Base-by-base conservation (phyloP, 129 eudicot genomes). In the Helichrysum umbraculigerum region DNA sequence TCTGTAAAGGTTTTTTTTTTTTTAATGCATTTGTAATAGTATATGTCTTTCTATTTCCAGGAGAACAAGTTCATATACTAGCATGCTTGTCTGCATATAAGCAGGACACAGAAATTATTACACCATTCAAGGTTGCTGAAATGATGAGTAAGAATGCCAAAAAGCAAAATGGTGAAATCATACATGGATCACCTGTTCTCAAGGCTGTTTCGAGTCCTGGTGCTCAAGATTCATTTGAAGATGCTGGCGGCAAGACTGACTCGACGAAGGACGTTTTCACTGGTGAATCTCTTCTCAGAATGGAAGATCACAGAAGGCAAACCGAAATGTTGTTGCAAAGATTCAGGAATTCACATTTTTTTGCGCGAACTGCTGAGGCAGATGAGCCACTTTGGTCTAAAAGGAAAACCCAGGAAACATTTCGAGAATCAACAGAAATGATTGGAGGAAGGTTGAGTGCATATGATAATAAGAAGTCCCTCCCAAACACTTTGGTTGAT, bases 51-150 rank as follows among this genome's bases (percentile, higher is more conserved):
- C 66, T 60, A 62, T 80, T 70, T 63, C 35, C 76, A 94, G 98
- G 98, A 72, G 98, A 94, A 81, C 97, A 94, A 72, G 88, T 91
- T 74, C 91, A 85, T 79, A 79, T 94, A 44, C 78, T 94, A 60
- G 98, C 88, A 77, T 91, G 97, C 80, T 76, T 94, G 70, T 94
- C 97, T 52, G 90, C 96, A 22, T 87, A 61, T 76, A 91, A 91
- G 75, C 93, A 87, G 72, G 98, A 94, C 67, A 84, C 85, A 28
- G 98, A 94, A 87, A 77, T 89, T 51, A 89, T 94, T 63, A 94
- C 97, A 0, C 98, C 98, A 16, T 94, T 94, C 61, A 94, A 94
- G 85, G 97, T 94, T 84, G 98, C 98, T 72, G 98, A 93, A 66
- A 74, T 81, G 80, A 85, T 93, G 97, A 93, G 78, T 73, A 93